phyloP scores from a whole-genome alignment of 352 stramenopile species.

The Phytopythium montanum region DNA sequence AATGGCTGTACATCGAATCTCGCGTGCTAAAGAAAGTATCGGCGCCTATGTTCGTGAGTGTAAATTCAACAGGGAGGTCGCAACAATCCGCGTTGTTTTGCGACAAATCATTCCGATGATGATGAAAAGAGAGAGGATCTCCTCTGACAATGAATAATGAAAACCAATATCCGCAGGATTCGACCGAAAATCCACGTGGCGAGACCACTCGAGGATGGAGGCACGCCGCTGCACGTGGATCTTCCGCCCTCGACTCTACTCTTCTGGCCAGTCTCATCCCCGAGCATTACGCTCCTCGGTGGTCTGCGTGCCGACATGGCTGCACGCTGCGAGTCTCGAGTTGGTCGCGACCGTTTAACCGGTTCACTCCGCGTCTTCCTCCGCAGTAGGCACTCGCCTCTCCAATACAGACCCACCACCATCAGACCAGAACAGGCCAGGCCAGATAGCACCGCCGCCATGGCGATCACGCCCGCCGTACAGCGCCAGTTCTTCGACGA shows the following conservation, averaged over 20 bases:
- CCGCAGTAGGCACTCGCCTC: background rate
- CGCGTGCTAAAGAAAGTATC: background rate
- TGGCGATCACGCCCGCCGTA: constrained; percentile 36
- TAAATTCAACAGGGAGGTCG: too few species aligned
- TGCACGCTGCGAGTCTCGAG: background rate
- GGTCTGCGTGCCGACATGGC: background rate
- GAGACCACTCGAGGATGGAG: background rate
- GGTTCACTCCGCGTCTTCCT: background rate
- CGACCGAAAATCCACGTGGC: background rate
- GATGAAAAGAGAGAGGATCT: background rate
- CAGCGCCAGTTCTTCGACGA: constrained; percentile 32
- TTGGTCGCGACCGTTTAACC: background rate
- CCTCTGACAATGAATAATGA: background rate
- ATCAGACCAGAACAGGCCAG: too few species aligned
- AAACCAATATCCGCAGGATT: background rate
- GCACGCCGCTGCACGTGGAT: background rate
- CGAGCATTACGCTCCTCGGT: background rate
- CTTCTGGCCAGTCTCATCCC: background rate
- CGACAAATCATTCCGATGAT: background rate
- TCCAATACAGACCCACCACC: constrained; percentile 2
- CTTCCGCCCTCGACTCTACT: constrained; percentile 1
- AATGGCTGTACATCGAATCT: too few species aligned
- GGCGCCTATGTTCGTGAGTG: too few species aligned
- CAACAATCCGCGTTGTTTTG: too few species aligned
- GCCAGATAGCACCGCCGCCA: constrained; percentile 5